Percentiles rank a stretch among this genome's conserved stretches.
Evolutionary conservation across 805 yeast genomes (phyloP).

Genomic region (Candida suzukii): DNA sequence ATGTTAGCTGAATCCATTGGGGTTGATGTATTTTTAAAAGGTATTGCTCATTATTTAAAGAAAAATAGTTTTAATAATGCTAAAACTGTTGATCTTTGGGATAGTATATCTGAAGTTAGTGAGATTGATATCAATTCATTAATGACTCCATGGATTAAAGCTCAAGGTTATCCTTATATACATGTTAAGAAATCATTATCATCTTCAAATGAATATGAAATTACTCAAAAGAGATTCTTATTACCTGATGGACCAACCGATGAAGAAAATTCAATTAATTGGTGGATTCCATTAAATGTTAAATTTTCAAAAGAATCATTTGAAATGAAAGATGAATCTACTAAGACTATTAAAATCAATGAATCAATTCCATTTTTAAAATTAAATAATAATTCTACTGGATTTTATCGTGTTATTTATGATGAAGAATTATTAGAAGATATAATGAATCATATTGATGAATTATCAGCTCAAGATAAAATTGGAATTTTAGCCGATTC

Average conservation of each 20-base stretch:
- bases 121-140: slow-evolving; percentile 51
- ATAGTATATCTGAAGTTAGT: slow-evolving; percentile 52
- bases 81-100: slow-evolving; percentile 68
- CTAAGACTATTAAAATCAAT: slow-evolving; percentile 7
- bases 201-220: slow-evolving; percentile 29
- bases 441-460: slow-evolving; percentile 31
- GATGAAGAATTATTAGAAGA: slow-evolving; percentile 32
- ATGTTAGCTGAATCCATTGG: slow-evolving; percentile 74
- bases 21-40: slow-evolving; percentile 58
- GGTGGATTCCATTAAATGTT: slow-evolving; percentile 52
- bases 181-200: slow-evolving; percentile 32
- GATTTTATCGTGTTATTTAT: slow-evolving; percentile 50
- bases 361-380: slow-evolving; percentile 24
- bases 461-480: slow-evolving; percentile 39
- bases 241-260: slow-evolving; percentile 50
- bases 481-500: slow-evolving; percentile 51
- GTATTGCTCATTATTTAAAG: slow-evolving; percentile 64
- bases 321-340: slow-evolving; percentile 3
- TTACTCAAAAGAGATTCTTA: slow-evolving; percentile 56
- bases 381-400: slow-evolving; percentile 42
- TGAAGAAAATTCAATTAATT: slow-evolving; percentile 48
- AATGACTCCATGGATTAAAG: slow-evolving; percentile 67
- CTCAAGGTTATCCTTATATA: slow-evolving; percentile 68
- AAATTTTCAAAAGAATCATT: slow-evolving; percentile 9
- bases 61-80: slow-evolving; percentile 64